Percentiles rank a stretch among this genome's conserved stretches.
Evolutionary conservation across 2,329 filamentous ascomycete genomes (phyloP).

Genomic region (Zymoseptoria pseudotritici): DNA sequence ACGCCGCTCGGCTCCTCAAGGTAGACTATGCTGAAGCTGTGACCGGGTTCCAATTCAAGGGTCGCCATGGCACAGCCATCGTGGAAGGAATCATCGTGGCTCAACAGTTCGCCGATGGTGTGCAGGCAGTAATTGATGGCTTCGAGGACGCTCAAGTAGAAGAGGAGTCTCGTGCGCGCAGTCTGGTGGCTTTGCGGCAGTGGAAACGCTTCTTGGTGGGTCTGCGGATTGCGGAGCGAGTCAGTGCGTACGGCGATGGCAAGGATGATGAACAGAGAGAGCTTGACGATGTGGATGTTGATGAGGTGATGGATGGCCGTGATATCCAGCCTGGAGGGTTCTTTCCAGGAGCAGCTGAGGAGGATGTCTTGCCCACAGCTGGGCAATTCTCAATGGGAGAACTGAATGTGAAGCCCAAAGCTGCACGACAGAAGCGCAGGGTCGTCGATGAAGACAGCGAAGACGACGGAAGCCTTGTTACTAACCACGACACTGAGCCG

Average conservation of each 20-base stretch:
- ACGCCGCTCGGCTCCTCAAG: constrained; percentile 66
- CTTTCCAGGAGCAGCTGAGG: constrained; percentile 6
- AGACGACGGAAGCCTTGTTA: constrained; percentile 9
- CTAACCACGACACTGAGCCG: constrained; percentile 29
- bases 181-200: constrained; percentile 43
- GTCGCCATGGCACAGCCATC: constrained; percentile 77
- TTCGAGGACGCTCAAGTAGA: constrained; percentile 60
- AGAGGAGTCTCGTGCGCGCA: constrained; percentile 51
- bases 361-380: constrained; percentile 16
- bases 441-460: constrained; percentile 10
- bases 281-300: neutral
- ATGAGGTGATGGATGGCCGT: constrained; percentile 1
- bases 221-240: constrained; percentile 62
- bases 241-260: constrained; percentile 49
- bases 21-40: constrained; percentile 87
- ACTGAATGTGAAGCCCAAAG: constrained; percentile 4
- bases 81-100: constrained; percentile 72
- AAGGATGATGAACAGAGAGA: constrained; percentile 6
- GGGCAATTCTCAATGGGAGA: constrained; percentile 17
- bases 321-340: constrained; percentile 12
- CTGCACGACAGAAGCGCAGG: constrained; percentile 5
- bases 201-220: constrained; percentile 57
- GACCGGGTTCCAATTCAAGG: constrained; percentile 82
- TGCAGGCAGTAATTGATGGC: constrained; percentile 60
- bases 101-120: constrained; percentile 60